phyloP scores from a whole-genome alignment of 1,284 basidiomycete species.

The Hypsizygus ulmarius region DNA sequence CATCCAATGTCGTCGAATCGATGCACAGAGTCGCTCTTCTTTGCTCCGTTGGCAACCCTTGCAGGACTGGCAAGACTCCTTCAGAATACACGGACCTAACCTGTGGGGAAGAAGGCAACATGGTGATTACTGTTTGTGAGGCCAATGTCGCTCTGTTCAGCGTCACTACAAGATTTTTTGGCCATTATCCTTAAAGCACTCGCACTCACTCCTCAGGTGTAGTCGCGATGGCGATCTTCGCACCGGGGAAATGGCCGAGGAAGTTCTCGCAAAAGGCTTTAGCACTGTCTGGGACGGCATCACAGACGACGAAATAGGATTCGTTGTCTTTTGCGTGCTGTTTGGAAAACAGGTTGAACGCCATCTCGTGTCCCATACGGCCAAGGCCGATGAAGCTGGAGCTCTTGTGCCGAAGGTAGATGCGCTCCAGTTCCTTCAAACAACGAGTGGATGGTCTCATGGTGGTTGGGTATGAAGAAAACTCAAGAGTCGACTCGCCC shows the following conservation, averaged over 20 bases:
- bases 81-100: conserved; percentile 70
- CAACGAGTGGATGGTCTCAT: conserved; percentile 31
- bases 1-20: conserved; percentile 87
- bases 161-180: conserved; percentile 10
- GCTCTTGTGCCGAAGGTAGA: conserved; percentile 43
- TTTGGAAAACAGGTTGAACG: conserved; percentile 77
- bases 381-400: conserved; percentile 80
- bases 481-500: background rate
- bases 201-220: conserved; percentile 68
- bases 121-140: conserved; percentile 74
- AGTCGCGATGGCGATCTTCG: conserved; percentile 51
- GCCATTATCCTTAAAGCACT: conserved; percentile 10
- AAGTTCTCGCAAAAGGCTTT: conserved; percentile 56
- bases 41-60: conserved; percentile 39
- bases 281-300: conserved; percentile 64
- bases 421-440: conserved; percentile 26
- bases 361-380: conserved; percentile 84
- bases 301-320: conserved; percentile 71
- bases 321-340: conserved; percentile 47
- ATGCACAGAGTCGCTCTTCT: conserved; percentile 64
- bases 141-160: conserved; percentile 53
- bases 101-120: conserved; percentile 86
- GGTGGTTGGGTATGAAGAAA: background rate
- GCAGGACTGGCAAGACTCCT: conserved; percentile 61
- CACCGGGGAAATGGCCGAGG: conserved; percentile 51